Evolutionary conservation across 192 early-diverging fungal species (phyloP).

Genomic region (Entophlyctis luteolus): DNA sequence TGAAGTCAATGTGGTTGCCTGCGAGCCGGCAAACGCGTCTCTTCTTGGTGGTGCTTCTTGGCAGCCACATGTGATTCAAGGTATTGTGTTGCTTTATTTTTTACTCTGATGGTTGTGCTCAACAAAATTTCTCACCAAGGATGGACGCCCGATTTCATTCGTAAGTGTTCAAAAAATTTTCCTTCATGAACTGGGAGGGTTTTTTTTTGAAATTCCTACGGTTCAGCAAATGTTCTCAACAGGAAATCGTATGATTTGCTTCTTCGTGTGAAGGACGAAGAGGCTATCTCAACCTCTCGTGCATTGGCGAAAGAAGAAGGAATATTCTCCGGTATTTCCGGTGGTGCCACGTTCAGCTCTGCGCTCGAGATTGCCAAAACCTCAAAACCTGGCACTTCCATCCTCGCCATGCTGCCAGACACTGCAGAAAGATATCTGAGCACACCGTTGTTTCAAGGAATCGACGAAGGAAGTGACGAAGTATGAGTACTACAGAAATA

Average conservation of each 20-base stretch:
- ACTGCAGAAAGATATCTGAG: slow-evolving; percentile 34
- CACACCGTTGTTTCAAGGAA: slow-evolving; percentile 35
- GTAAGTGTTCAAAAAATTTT: too few relatives aligned
- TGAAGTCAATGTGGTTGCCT: slow-evolving; percentile 30
- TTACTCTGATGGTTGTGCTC: too few relatives aligned
- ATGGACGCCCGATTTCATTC: slow-evolving; percentile 38
- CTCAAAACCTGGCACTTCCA: slow-evolving; percentile 16
- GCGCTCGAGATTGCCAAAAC: slow-evolving; percentile 25
- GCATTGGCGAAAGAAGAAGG: slow-evolving; percentile 33
- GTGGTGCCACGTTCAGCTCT: slow-evolving; percentile 28
- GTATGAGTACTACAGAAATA: neutral
- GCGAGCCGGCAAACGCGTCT: slow-evolving; percentile 28
- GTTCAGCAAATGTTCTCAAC: slow-evolving; percentile 25
- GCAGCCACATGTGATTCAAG: slow-evolving; percentile 28
- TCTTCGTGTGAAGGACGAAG: slow-evolving; percentile 22
- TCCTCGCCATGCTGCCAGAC: slow-evolving; percentile 34
- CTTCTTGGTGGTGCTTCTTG: slow-evolving; percentile 17
- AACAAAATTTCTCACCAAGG: too few relatives aligned
- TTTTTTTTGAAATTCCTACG: slow-evolving; percentile 4
- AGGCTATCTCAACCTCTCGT: slow-evolving; percentile 25
- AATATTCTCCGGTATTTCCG: slow-evolving; percentile 33
- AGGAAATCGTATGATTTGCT: slow-evolving; percentile 26
- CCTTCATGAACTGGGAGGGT: slow-evolving; percentile 23
- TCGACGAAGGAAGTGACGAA: slow-evolving; percentile 23
- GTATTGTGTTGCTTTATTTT: too few relatives aligned